Conservation (phyloP, 306 rosid genomes). For the Senna siamea region DNA sequence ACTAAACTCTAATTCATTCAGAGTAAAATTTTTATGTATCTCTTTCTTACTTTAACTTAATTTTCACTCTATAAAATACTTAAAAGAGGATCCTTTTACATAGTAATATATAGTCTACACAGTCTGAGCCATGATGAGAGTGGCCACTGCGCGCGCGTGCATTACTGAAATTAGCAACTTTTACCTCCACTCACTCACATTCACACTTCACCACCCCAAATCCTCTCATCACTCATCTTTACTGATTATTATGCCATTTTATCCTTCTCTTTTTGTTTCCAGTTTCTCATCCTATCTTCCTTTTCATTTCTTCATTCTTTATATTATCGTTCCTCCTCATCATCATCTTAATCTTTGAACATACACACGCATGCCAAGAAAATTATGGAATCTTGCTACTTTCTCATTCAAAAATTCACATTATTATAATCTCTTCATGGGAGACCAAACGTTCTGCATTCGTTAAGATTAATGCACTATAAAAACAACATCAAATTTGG, state of each 20-base stretch:
- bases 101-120: too few species aligned
- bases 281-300: neutral
- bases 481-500: conserved; percentile 27
- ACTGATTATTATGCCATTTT: too few species aligned
- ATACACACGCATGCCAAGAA: conserved; percentile 18
- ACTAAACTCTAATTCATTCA: too few species aligned
- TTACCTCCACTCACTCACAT: conserved; percentile 39
- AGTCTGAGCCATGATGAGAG: conserved; percentile 37
- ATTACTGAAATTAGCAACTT: conserved; percentile 25
- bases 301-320: conserved; percentile 16
- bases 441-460: neutral
- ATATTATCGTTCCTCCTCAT: neutral
- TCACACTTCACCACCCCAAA: conserved; percentile 39
- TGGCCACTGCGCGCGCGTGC: conserved; percentile 62
- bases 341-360: conserved; percentile 25
- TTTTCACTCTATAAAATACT: too few species aligned
- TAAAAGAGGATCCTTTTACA: too few species aligned
- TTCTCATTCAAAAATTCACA: conserved; percentile 33
- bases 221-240: conserved; percentile 21
- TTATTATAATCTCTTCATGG: conserved; percentile 18
- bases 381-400: conserved; percentile 48
- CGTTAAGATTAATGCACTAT: neutral
- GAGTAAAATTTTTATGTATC: too few species aligned
- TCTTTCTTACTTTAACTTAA: too few species aligned
- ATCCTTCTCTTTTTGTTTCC: conserved; percentile 25